Base-by-base conservation (phyloP, 2,329 filamentous ascomycete genomes). In the Pseudopithomyces chartarum region DNA sequence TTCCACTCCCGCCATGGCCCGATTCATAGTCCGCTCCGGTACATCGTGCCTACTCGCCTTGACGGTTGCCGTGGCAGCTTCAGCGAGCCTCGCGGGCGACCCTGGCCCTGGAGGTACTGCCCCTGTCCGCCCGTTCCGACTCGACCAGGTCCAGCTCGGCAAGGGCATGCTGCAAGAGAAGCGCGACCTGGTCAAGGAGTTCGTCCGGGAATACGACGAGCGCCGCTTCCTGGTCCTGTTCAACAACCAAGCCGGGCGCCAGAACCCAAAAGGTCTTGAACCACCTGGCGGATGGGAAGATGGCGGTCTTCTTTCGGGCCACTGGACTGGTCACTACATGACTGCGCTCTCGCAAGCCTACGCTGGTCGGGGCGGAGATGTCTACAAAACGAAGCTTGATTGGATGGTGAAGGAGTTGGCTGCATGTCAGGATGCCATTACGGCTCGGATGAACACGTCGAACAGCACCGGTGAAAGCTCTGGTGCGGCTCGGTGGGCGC, bases 311-410 rank as follows among this genome's bases (percentile, higher is more conserved):
- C 55, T 62, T 3, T 58, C 52, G 15, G 57, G 60, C 12, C 60
- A 62, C 42, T 60, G 60, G 60, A 56, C 57, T 7, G 57, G 60
- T 17, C 60, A 62, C 44, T 60, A 45, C 52, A 54, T 62, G 52
- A 54, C 54, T 15, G 57, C 60, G 1, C 52, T 62, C 22, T 62
- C 60, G 2, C 60, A 62, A 38, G 60, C 60, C 15, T 60, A 62
- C 33, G 54, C 52, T 13, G 57, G 60, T 19, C 52, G 54, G 29
- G 57, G 57, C 29, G 60, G 60, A 15, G 34, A 48, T 1, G 39
- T 42, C 7, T 60, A 47, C 44, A 62, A 62, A 45, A 51, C 38
- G 19, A 62, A 62, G 32, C 52, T 62, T 12, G 55, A 62, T 36
- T 62, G 60, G 60, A 62, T 62, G 57, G 60, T 62, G 13, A 22